phyloP scores from a whole-genome alignment of 2,329 filamentous ascomycete genomes.

The Paraconiothyrium brasiliense region DNA sequence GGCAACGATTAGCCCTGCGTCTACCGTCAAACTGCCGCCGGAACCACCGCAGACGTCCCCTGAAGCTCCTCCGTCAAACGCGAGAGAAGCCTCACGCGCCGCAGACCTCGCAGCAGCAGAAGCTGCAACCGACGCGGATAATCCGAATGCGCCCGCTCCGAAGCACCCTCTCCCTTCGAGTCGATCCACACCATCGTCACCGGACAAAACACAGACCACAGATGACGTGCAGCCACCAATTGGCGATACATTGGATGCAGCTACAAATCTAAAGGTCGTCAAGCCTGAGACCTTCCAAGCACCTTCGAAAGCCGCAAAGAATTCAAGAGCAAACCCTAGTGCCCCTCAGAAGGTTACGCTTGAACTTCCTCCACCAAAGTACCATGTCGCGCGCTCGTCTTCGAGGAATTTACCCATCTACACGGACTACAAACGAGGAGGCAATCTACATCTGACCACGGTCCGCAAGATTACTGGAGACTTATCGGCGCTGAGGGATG shows the following conservation, averaged over 20 bases:
- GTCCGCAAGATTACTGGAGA: slow-evolving; percentile 85
- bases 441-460: slow-evolving; percentile 76
- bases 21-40: slow-evolving; percentile 23
- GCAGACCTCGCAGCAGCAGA: slow-evolving; percentile 46
- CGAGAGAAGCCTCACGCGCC: slow-evolving; percentile 37
- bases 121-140: slow-evolving; percentile 46
- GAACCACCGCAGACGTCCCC: slow-evolving; percentile 24
- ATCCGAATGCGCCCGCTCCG: slow-evolving; percentile 34
- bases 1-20: slow-evolving; percentile 34
- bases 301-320: not conserved
- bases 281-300: slow-evolving; percentile 4
- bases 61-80: slow-evolving; percentile 47
- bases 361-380: slow-evolving; percentile 57
- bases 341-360: slow-evolving; percentile 21
- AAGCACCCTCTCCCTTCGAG: slow-evolving; percentile 36
- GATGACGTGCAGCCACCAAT: not conserved
- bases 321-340: slow-evolving; percentile 20
- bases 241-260: not conserved
- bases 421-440: slow-evolving; percentile 74
- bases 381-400: slow-evolving; percentile 76
- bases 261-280: not conserved
- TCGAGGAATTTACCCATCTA: slow-evolving; percentile 82
- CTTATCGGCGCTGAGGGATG: slow-evolving; percentile 67
- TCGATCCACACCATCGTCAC: slow-evolving; percentile 16
- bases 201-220: not conserved